Conservation (phyloP, 2,329 filamentous ascomycete genomes). For the Aspergillus spinulosporus region DNA sequence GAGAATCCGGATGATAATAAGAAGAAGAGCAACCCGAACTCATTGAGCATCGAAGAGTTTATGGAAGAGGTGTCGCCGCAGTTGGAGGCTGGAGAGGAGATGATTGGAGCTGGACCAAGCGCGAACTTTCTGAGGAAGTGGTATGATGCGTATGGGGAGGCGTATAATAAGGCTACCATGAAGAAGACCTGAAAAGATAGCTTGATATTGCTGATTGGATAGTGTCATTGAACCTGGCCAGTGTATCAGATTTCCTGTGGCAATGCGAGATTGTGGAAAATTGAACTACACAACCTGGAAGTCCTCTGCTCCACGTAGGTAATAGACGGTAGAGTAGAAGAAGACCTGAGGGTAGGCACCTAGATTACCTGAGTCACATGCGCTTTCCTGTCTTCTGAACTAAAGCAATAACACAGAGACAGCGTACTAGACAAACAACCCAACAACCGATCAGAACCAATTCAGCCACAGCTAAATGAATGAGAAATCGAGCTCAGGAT, state of each 20-base stretch:
- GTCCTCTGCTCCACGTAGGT: too few species aligned
- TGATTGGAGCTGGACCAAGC: conserved; percentile 50
- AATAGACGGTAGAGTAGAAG: too few species aligned
- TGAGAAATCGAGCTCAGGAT: background rate
- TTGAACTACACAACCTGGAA: too few species aligned
- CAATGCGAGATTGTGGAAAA: too few species aligned
- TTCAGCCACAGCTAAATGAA: background rate
- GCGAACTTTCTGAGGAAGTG: conserved; percentile 47
- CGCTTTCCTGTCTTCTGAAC: too few species aligned
- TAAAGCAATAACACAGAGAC: too few species aligned
- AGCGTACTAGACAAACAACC: too few species aligned
- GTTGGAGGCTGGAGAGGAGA: conserved; percentile 51
- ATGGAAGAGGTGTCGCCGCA: conserved; percentile 50
- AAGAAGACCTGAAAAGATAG: background rate
- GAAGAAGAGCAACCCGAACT: conserved; percentile 52
- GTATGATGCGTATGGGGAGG: conserved; percentile 44
- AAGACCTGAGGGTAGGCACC: too few species aligned
- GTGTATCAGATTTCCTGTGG: too few species aligned
- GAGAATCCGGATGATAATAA: conserved; percentile 60
- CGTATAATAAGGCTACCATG: conserved; percentile 26
- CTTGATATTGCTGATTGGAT: too few species aligned
- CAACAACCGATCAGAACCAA: background rate
- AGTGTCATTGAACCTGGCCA: too few species aligned
- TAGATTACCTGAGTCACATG: too few species aligned
- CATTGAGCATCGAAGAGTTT: conserved; percentile 56